Conservation (phyloP, 306 rosid genomes). For the Malus fusca region DNA sequence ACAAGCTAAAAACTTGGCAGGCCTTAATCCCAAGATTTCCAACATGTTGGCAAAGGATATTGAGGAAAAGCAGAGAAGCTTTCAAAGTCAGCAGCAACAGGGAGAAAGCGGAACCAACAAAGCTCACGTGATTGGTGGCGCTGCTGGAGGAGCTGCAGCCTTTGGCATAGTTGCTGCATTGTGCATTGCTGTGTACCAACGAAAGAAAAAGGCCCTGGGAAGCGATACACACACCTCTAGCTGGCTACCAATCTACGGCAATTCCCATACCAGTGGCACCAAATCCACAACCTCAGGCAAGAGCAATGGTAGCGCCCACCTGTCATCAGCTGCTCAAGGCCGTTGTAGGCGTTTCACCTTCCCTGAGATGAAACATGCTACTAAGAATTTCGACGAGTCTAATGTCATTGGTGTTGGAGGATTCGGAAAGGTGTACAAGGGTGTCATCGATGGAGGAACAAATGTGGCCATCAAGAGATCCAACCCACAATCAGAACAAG, state of each 20-base stretch:
- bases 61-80: constrained; percentile 21
- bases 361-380: constrained; percentile 35
- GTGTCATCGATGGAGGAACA: constrained; percentile 29
- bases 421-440: constrained; percentile 52
- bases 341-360: constrained; percentile 42
- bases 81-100: neutral
- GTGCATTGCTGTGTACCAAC: constrained; percentile 36
- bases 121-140: constrained; percentile 39
- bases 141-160: constrained; percentile 47
- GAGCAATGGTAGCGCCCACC: constrained; percentile 32
- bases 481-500: constrained; percentile 47
- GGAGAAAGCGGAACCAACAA: neutral
- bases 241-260: constrained; percentile 45
- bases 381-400: constrained; percentile 34
- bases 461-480: constrained; percentile 49
- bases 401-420: constrained; percentile 50
- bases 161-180: constrained; percentile 33
- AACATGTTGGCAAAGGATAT: constrained; percentile 19
- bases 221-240: constrained; percentile 36
- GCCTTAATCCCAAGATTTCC: constrained; percentile 33
- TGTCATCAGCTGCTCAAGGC: constrained; percentile 38
- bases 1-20: constrained; percentile 28
- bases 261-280: constrained; percentile 36
- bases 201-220: constrained; percentile 25
- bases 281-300: constrained; percentile 35